A percentile compares a stretch with the other conserved stretches of the same genome.
These are phyloP conservation scores for Arbutus unedo DNA, from an alignment of 148 eudicot genomes.

Conservation along the genomic window DNA sequence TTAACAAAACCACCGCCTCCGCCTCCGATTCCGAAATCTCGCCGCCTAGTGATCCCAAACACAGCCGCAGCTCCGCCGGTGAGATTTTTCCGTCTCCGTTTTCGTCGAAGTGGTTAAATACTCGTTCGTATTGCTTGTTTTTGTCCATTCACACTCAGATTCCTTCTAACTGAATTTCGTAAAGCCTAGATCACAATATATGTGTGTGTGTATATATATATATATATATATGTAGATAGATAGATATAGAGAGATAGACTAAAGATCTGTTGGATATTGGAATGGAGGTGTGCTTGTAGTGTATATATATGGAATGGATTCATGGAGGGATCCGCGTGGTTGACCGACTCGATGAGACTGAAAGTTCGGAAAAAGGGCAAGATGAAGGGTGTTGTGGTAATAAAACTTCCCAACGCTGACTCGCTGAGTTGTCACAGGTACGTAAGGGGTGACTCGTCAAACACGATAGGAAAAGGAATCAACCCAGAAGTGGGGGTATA, in stretches of 20 bases:
- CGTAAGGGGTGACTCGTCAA: constrained; percentile 1
- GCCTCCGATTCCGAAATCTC: constrained; percentile 33
- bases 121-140: constrained; percentile 24
- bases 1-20: constrained; percentile 30
- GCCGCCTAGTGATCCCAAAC: constrained; percentile 17
- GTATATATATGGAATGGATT: not conserved
- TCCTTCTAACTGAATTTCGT: not conserved
- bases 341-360: not conserved
- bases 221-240: not conserved
- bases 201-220: no score
- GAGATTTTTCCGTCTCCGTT: constrained; percentile 48
- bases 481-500: not conserved
- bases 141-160: constrained; percentile 12
- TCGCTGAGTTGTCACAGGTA: not conserved
- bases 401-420: not conserved
- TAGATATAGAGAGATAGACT: not conserved
- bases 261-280: not conserved
- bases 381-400: not conserved
- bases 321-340: not conserved
- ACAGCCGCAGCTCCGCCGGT: constrained; percentile 35
- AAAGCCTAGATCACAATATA: not conserved
- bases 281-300: not conserved
- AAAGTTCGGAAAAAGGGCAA: not conserved
- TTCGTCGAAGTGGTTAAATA: constrained; percentile 36
- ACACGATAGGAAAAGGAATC: not conserved